Conservation (phyloP, 768 basidiomycete genomes). For the Lentinula sp. region DNA sequence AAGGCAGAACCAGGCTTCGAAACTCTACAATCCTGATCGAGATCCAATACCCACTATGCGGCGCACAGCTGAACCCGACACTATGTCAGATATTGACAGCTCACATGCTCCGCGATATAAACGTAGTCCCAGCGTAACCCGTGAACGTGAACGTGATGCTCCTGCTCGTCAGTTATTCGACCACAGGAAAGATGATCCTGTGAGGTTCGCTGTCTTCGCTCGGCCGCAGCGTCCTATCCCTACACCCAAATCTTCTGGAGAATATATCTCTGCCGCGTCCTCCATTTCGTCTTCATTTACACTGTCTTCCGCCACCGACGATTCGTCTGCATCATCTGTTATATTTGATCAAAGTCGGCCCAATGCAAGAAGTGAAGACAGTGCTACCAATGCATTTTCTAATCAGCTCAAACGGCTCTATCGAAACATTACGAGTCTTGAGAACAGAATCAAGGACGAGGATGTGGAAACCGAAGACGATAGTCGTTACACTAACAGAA, state of each 20-base stretch:
- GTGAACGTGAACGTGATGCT: conserved; percentile 21
- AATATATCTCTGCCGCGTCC: conserved; percentile 68
- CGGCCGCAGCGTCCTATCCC: conserved; percentile 47
- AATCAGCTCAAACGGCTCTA: conserved; percentile 78
- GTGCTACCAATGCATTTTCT: conserved; percentile 64
- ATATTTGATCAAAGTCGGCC: conserved; percentile 51
- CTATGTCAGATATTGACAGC: conserved; percentile 52
- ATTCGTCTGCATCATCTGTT: conserved; percentile 66
- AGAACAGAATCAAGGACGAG: conserved; percentile 64
- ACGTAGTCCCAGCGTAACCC: conserved; percentile 19
- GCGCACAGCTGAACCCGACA: conserved; percentile 59
- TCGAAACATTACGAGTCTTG: conserved; percentile 73
- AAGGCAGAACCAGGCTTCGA: conserved; percentile 29
- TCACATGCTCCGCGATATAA: conserved; percentile 36
- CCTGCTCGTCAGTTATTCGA: conserved; percentile 72
- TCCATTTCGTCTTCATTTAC: conserved; percentile 65
- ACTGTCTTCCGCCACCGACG: conserved; percentile 72
- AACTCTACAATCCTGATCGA: conserved; percentile 69
- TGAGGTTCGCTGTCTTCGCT: conserved; percentile 68
- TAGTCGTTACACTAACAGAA: conserved; percentile 32
- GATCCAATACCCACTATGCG: conserved; percentile 56
- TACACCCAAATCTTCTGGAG: conserved; percentile 57
- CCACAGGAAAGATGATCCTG: conserved; percentile 86
- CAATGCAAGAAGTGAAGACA: conserved; percentile 36
- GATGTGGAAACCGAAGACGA: conserved; percentile 52